These are phyloP conservation scores for Dactylellina drechsleri DNA, from an alignment of 2,329 filamentous ascomycete species.

Conservation along the genomic window DNA sequence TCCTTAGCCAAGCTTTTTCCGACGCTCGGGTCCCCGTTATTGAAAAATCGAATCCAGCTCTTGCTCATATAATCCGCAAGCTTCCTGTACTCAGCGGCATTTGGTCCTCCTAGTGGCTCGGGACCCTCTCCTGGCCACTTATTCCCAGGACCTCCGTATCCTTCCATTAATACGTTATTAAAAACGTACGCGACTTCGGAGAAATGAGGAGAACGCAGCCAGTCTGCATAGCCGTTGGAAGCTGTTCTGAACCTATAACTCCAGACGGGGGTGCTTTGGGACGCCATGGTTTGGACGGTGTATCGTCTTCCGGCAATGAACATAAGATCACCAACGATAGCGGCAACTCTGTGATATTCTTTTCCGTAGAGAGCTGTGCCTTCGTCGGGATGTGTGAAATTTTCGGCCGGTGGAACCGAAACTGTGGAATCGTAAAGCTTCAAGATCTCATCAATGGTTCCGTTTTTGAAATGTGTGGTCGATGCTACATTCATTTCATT, in stretches of 20 bases:
- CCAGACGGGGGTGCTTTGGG: slow-evolving; percentile 66
- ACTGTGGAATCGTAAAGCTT: slow-evolving; percentile 14
- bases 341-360: slow-evolving; percentile 68
- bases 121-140: not conserved
- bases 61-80: slow-evolving; percentile 30
- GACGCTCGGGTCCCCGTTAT: slow-evolving; percentile 11
- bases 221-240: slow-evolving; percentile 64
- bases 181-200: slow-evolving; percentile 62
- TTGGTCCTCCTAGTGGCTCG: slow-evolving; percentile 13
- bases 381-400: slow-evolving; percentile 55
- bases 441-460: slow-evolving; percentile 10
- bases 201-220: slow-evolving; percentile 67
- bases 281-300: slow-evolving; percentile 67
- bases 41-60: slow-evolving; percentile 30
- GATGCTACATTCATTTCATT: slow-evolving; percentile 2
- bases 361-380: slow-evolving; percentile 59
- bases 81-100: slow-evolving; percentile 57
- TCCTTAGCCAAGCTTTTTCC: slow-evolving; percentile 4
- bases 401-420: slow-evolving; percentile 18
- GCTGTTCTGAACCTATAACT: slow-evolving; percentile 72
- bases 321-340: slow-evolving; percentile 67
- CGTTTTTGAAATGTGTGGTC: slow-evolving; percentile 9
- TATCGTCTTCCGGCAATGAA: slow-evolving; percentile 69
- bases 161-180: slow-evolving; percentile 58
- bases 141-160: slow-evolving; percentile 6